phyloP scores from a whole-genome alignment of 371 early-diverging fungal species.

The Syncephalastrum monosporum region DNA sequence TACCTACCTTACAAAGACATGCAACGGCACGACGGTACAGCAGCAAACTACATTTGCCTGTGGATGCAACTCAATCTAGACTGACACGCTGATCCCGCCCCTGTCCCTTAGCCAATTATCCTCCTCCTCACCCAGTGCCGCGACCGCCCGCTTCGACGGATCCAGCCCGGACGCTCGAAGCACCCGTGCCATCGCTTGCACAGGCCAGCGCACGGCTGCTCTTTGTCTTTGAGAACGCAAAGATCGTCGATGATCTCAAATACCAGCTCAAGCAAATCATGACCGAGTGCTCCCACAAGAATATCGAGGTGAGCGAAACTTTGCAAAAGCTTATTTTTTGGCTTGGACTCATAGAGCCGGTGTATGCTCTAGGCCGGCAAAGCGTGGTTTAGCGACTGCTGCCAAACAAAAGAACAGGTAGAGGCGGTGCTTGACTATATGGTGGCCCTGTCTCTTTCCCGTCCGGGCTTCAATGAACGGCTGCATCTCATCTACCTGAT shows the following conservation, averaged over 20 bases:
- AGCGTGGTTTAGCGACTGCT: constrained; percentile 58
- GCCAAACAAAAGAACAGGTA: constrained; percentile 40
- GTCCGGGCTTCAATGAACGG: constrained; percentile 49
- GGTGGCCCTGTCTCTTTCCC: constrained; percentile 44
- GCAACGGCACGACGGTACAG: no score
- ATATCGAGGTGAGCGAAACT: constrained; percentile 51
- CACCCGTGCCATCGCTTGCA: no score
- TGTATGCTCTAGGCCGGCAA: constrained; percentile 50
- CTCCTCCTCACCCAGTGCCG: no score
- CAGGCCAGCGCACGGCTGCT: no score
- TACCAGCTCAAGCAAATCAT: constrained; percentile 49
- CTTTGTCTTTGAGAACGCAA: no score
- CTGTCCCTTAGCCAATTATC: no score
- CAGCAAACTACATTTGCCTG: no score
- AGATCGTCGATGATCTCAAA: constrained; percentile 14
- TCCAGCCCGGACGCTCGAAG: no score
- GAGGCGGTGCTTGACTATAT: constrained; percentile 41
- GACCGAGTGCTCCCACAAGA: constrained; percentile 58
- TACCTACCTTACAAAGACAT: no score
- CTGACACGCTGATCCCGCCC: no score
- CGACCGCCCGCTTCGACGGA: no score
- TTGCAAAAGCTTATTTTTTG: background rate
- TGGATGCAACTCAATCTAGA: no score
- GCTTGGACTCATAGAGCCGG: background rate
- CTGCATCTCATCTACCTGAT: constrained; percentile 58